Percentiles rank a stretch among this genome's conserved stretches.
phyloP scores from a whole-genome alignment of 2,329 filamentous ascomycete species.

The Thielaviopsis populi region DNA sequence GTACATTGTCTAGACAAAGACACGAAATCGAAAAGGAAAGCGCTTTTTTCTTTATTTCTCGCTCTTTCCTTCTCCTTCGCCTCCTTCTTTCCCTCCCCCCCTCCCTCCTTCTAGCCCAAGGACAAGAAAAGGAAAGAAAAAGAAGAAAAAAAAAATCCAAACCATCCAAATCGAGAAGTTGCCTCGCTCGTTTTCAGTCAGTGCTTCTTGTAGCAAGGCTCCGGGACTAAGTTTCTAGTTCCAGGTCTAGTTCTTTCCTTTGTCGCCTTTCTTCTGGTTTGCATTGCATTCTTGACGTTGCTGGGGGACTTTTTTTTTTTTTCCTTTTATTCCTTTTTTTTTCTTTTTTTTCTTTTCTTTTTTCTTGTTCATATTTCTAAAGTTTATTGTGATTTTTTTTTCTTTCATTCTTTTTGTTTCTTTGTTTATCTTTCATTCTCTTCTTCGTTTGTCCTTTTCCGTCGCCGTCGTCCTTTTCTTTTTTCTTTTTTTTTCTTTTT shows the following conservation, averaged over 20 bases:
- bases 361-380: neutral
- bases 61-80: neutral
- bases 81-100: neutral
- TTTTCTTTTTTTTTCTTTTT: constrained; percentile 3
- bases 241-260: constrained; percentile 5
- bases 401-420: neutral
- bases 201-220: neutral
- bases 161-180: neutral
- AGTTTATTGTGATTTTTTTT: too few species aligned
- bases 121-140: neutral
- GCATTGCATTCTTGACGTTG: neutral
- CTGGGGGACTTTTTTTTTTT: neutral
- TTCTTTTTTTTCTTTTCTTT: neutral
- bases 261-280: constrained; percentile 5
- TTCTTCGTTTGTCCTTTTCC: constrained; percentile 3
- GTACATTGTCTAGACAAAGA: neutral
- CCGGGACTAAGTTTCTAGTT: neutral
- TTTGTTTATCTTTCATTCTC: constrained; percentile 4
- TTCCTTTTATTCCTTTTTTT: neutral
- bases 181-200: constrained; percentile 9
- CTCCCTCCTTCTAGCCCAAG: neutral
- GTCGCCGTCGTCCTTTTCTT: neutral
- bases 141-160: neutral
- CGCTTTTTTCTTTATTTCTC: neutral
- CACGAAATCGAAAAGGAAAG: neutral